phyloP scores from a whole-genome alignment of 345 rosid species.

The Schrenkiella parvula region DNA sequence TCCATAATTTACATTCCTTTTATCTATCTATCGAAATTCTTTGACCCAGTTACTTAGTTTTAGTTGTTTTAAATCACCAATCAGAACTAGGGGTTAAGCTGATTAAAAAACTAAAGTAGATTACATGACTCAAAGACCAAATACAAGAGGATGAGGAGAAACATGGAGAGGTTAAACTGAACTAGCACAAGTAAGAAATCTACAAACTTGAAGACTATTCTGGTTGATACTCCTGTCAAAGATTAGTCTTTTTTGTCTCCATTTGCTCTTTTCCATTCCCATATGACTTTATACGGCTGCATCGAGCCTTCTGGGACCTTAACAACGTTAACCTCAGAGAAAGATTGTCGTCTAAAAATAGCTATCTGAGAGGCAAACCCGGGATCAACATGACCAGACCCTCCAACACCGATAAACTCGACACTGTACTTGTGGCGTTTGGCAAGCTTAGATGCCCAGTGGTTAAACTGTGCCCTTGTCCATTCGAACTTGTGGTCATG shows the following conservation, averaged over 20 bases:
- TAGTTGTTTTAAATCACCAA: neutral
- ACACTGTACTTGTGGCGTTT: constrained; percentile 53
- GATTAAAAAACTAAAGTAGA: neutral
- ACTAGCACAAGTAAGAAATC: neutral
- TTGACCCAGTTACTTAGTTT: too few relatives aligned
- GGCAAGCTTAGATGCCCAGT: constrained; percentile 68
- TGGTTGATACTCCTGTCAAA: neutral
- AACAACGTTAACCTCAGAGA: neutral
- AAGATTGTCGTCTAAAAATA: constrained; percentile 40
- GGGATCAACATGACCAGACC: constrained; percentile 38
- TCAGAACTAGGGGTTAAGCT: neutral
- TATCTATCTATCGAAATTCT: too few relatives aligned
- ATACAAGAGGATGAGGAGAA: neutral
- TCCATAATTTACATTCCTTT: too few relatives aligned
- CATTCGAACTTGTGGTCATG: constrained; percentile 97
- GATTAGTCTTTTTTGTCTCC: neutral
- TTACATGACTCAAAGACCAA: neutral
- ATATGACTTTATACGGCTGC: constrained; percentile 43
- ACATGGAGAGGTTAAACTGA: neutral
- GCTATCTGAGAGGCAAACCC: constrained; percentile 43
- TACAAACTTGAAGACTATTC: neutral
- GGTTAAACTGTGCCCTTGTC: constrained; percentile 77
- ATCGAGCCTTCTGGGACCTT: neutral
- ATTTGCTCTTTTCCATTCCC: constrained; percentile 58
- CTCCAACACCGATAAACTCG: constrained; percentile 86